Evolutionary conservation across 2,329 filamentous ascomycete species (phyloP), one percentile per base, ranked within the genome.

Genomic region (Fusarium praegraminearum): DNA sequence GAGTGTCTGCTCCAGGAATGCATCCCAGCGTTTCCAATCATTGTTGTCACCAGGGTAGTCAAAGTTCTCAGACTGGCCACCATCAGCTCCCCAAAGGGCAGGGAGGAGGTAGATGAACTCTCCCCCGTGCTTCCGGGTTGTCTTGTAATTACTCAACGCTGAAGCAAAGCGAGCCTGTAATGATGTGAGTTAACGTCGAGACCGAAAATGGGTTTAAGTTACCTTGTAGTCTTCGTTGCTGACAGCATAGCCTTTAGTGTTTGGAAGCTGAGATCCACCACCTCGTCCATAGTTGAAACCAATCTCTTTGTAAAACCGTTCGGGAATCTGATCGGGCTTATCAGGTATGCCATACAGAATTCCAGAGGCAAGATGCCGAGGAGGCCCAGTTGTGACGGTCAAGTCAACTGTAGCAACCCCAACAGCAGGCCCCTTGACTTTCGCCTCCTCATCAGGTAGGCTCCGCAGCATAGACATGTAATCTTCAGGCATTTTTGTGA

Each of bases 51-150:
- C 85, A 2, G 85, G 85, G 53, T 79, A 85, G 0, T 69, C 65
- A 28, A 77, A 75, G 0, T n/a, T 33, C 2, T 78, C 78, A 2
- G 76, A 73, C 28, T 82, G 80, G 8, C 77, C 73, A n/a, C 80
- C 79, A 67, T 86, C 83, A 0, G 83, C 80, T 10, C 84, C 84
- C 83, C 83, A 86, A 6, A 83, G 62, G 53, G 84, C 83, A 57
- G 83, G 82, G 1, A 80, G 77, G 1, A 85, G 75, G n/a, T 84
- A 72, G 47, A 84, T 83, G 44, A 85, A 85, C 8, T 75, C 68
- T 7, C 78, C 83, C 7, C 77, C 79, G 26, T 83, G 79, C 45
- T 83, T 65, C 0, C 62, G 33, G 0, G 69, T 46, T 3, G 69
- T 72, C 4, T 20, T 51, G 1, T 72, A 72, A 18, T 72, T 72